Percentiles rank a stretch among this genome's conserved stretches.
Evolutionary conservation across 805 yeast genomes (phyloP).

Genomic region (Tetrapisispora arboricola): DNA sequence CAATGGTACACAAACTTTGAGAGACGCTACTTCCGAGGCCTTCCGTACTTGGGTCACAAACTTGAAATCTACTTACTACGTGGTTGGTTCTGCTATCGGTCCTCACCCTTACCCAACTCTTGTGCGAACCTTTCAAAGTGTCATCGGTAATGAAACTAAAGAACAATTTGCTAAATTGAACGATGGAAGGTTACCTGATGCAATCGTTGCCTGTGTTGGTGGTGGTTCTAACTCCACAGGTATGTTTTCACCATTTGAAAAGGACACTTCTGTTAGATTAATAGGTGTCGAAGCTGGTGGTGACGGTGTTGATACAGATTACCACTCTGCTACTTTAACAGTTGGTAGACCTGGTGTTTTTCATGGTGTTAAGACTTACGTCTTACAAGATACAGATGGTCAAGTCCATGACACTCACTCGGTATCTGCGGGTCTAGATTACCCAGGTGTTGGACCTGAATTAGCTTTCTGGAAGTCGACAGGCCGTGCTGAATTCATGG

Average conservation of each 20-base stretch:
- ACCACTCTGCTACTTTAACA: constrained; percentile 91
- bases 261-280: constrained; percentile 65
- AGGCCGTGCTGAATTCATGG: constrained; percentile 83
- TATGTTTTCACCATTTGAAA: constrained; percentile 87
- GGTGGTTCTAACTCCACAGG: constrained; percentile 98
- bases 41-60: constrained; percentile 92
- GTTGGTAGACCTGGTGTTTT: constrained; percentile 94
- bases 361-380: constrained; percentile 95
- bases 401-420: constrained; percentile 97
- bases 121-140: constrained; percentile 96
- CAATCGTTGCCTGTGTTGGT: constrained; percentile 97
- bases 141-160: constrained; percentile 91
- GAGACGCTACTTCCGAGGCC: constrained; percentile 98
- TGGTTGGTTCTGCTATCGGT: constrained; percentile 97
- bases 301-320: constrained; percentile 81
- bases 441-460: constrained; percentile 99
- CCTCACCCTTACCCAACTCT: constrained; percentile 98
- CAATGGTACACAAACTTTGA: constrained; percentile 88
- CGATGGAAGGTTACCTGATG: constrained; percentile 79
- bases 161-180: constrained; percentile 76
- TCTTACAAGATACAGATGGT: constrained; percentile 84
- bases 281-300: constrained; percentile 99
- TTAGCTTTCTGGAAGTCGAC: constrained; percentile 88
- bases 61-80: constrained; percentile 78
- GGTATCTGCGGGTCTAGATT: constrained; percentile 95